A percentile compares a stretch with the other conserved stretches of the same genome.
Conservation (phyloP, 2,329 filamentous ascomycete species). For the Monilinia fructigena region DNA sequence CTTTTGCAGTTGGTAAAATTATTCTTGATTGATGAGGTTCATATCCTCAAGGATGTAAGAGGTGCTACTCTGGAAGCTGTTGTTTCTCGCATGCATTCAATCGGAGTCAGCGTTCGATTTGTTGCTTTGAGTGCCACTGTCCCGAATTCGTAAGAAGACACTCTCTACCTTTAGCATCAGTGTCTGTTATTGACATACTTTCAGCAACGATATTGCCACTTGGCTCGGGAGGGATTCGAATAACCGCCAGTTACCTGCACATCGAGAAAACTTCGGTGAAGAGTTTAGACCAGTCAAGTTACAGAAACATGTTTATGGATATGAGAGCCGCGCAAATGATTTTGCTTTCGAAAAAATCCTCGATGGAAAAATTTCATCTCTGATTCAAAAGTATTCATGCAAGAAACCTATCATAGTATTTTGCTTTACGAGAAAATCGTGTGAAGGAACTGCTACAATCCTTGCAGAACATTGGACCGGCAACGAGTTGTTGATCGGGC, state of each 20-base stretch:
- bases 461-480: constrained; percentile 65
- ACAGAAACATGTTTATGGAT: constrained; percentile 74
- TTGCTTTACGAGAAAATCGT: constrained; percentile 73
- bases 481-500: constrained; percentile 52
- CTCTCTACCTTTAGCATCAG: too few relatives aligned
- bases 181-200: background rate
- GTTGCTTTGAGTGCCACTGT: constrained; percentile 81
- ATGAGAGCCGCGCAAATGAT: constrained; percentile 62
- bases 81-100: constrained; percentile 83
- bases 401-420: constrained; percentile 81
- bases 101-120: constrained; percentile 73
- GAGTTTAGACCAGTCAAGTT: constrained; percentile 77
- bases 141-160: constrained; percentile 59
- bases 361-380: constrained; percentile 60
- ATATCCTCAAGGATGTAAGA: constrained; percentile 76
- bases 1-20: constrained; percentile 74
- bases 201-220: constrained; percentile 64
- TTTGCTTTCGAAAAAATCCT: constrained; percentile 74
- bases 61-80: constrained; percentile 81
- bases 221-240: constrained; percentile 71
- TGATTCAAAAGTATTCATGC: constrained; percentile 66
- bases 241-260: constrained; percentile 61
- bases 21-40: constrained; percentile 84
- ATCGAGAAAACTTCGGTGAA: constrained; percentile 70
- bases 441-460: constrained; percentile 63